Conservation (phyloP, 176 grass and related monocot genomes). For the Carex scoparia region DNA sequence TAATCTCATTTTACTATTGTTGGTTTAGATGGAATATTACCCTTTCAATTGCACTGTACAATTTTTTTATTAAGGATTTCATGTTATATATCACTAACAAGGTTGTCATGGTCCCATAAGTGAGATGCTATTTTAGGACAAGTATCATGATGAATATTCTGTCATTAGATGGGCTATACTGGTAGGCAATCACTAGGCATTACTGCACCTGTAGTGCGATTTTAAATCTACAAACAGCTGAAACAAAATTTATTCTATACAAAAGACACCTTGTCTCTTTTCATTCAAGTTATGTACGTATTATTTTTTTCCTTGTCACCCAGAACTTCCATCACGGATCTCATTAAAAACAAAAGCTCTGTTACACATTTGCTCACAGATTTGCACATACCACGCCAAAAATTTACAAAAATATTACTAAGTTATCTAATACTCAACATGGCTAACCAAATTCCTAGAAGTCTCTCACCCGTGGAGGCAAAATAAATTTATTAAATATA, state of each 20-base stretch:
- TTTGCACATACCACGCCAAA: background rate
- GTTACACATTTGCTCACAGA: background rate
- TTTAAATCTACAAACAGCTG: background rate
- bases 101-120: background rate
- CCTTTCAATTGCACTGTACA: background rate
- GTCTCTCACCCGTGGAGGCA: background rate
- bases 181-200: background rate
- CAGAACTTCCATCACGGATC: background rate
- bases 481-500: constrained; percentile 12
- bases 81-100: background rate
- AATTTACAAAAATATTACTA: constrained; percentile 6
- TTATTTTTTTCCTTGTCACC: background rate
- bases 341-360: background rate
- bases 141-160: background rate
- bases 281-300: background rate
- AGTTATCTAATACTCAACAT: background rate
- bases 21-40: background rate
- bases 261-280: background rate
- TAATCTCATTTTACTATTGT: background rate
- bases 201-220: background rate
- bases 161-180: background rate
- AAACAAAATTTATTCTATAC: background rate
- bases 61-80: background rate
- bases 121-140: background rate
- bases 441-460: background rate